Conservation (phyloP, 2,329 filamentous ascomycete species). For the Xylaria sp. region DNA sequence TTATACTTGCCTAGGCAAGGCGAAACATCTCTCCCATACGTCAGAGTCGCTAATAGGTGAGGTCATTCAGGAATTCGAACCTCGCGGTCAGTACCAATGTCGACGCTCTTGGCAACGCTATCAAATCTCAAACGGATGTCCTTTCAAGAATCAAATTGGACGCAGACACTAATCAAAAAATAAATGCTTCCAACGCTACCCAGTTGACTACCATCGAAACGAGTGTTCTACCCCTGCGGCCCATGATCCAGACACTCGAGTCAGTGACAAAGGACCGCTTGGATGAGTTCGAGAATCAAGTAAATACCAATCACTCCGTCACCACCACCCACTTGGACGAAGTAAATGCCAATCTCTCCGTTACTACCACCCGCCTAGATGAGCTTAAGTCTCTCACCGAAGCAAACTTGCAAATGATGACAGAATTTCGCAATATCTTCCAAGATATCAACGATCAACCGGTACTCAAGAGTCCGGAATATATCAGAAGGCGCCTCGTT, state of each 20-base stretch:
- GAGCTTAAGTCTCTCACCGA: slow-evolving; percentile 3
- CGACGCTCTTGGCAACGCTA: neutral
- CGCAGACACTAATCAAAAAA: slow-evolving; percentile 1
- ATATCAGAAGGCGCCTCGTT: neutral
- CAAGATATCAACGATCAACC: neutral
- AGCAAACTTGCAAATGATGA: neutral
- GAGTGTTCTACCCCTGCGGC: slow-evolving; percentile 5
- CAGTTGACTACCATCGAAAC: slow-evolving; percentile 3
- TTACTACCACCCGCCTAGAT: neutral
- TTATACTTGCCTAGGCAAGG: neutral
- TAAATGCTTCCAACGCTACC: neutral
- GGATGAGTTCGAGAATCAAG: slow-evolving; percentile 1
- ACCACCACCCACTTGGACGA: too few relatives aligned
- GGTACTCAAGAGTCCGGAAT: neutral
- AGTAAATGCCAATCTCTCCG: too few relatives aligned
- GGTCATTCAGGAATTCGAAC: neutral
- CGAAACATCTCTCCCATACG: neutral
- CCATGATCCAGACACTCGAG: neutral
- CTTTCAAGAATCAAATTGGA: slow-evolving; percentile 3
- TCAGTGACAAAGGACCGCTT: slow-evolving; percentile 1
- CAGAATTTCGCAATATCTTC: slow-evolving; percentile 2
- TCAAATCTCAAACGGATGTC: neutral
- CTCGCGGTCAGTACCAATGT: neutral
- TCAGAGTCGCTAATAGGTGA: neutral
- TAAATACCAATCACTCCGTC: neutral